Percentiles rank a stretch among this genome's conserved stretches.
phyloP scores from a whole-genome alignment of 78 protist species.

The Cavenderia fasciculata region DNA sequence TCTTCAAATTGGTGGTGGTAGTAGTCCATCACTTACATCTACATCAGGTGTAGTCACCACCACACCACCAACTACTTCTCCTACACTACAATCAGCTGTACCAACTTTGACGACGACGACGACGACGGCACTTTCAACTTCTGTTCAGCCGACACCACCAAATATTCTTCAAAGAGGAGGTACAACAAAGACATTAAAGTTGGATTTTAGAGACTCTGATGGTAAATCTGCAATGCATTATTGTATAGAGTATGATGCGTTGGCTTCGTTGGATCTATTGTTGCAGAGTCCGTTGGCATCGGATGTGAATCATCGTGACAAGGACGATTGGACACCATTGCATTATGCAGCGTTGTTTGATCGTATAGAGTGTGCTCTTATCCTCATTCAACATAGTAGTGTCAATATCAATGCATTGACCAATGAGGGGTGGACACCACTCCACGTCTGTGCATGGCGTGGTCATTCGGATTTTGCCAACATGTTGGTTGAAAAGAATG shows the following conservation, averaged over 20 bases:
- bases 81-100: too few species aligned
- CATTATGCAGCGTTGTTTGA: conserved; percentile 75
- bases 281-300: background rate
- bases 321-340: conserved; percentile 77
- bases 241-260: conserved; percentile 71
- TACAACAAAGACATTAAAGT: too few species aligned
- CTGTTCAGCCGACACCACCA: too few species aligned
- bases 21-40: too few species aligned
- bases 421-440: conserved; percentile 66
- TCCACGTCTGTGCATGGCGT: conserved; percentile 70
- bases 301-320: conserved; percentile 35
- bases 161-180: too few species aligned
- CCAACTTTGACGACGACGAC: too few species aligned
- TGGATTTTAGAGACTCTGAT: conserved; percentile 58
- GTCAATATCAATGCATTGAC: conserved; percentile 56
- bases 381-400: conserved; percentile 30
- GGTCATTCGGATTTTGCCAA: conserved; percentile 59
- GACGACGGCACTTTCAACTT: too few species aligned
- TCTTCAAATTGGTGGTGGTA: too few species aligned
- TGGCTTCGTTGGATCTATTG: conserved; percentile 27
- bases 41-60: too few species aligned
- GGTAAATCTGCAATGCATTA: conserved; percentile 68
- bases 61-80: too few species aligned
- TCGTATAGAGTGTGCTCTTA: conserved; percentile 64
- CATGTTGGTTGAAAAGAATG: conserved; percentile 61